Evolutionary conservation across 2,329 filamentous ascomycete species (phyloP), one percentile per base, ranked within the genome.

Genomic region (Xylariaceae sp.): DNA sequence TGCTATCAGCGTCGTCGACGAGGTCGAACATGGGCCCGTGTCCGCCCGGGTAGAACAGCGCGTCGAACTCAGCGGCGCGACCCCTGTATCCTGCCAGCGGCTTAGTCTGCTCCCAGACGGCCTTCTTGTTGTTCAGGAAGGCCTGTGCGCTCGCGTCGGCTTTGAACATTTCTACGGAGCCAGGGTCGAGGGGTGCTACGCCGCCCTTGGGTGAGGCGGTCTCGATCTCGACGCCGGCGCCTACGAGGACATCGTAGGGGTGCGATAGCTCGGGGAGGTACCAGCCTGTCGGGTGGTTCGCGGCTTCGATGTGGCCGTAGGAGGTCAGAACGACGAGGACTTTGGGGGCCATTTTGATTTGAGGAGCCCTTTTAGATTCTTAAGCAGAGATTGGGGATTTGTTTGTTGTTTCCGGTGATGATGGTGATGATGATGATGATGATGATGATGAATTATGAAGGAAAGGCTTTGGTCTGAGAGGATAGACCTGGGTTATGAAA

Each of bases 321-420:
- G 85, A 89, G 60, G 84, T 87, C 58, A 89, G 80, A 55, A 90
- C 81, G 69, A 89, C 73, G 73, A 90, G 85, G 60, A 89, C 73
- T 69, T 86, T 87, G 63, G 74, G 76, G 37, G 75, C 72, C 76
- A 80, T 80, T 54, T 34, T 66, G 47, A 26, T 31, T 19, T 19
- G 5, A 26, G 6, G 26, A 6, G 8, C 7, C 7, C 12, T 4
- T 29, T 27, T 47, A 7, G 26, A 8, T 32, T 34, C 32, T 19
- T 19, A 37, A 37, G 35, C 35, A 26, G 43, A 8, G 46, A 12
- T 26, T 51, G 37, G 35, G 11, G 44, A 8, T 35, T 45, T 34
- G 30, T 35, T 35, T 55, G 31, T 41, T 35, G 41, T n/a, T 8
- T 44, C 7, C 5, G 9, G 32, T 39, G 40, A 44, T 19, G 41